Evolutionary conservation across 768 basidiomycete genomes (phyloP), one percentile per base, ranked within the genome.

Genomic region (Calocybe indica): DNA sequence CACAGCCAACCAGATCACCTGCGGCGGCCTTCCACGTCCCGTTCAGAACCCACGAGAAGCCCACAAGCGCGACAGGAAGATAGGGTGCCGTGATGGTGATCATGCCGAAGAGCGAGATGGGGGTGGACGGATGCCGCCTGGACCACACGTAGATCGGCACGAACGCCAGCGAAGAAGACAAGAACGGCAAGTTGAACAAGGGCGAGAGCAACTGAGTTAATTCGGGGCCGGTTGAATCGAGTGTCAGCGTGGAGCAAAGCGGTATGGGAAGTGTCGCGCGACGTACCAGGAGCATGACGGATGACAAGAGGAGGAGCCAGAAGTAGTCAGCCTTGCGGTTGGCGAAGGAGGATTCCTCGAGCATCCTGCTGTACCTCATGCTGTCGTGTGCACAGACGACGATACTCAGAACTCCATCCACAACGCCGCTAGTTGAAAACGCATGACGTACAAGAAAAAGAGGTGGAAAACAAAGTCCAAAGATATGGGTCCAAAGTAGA

Each of bases 61-160:
- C 86, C 14, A 97, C 88, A 32, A 98, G 83, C 0, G 92, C 92
- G 30, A 94, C 67, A 2, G 95, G 95, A 5, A 99, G 83, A 64
- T 99, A 97, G 0, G 95, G 92, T 0, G 95, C 95, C 0, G 91
- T 87, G 59, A 99, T 93, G 3, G 91, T 97, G 58, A 98, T 75
- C 28, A 98, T 72, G 7, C 95, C 95, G 57, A 99, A 96, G 11
- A 99, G 79, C 2, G 92, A 94, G 49, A 99, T 92, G n/a, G 92
- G 91, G 3, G 92, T 91, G 4, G 86, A 82, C 3, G 95, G 93
- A 62, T 99, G 95, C 14, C 93, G 78, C 45, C 95, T 74, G 12
- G 93, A 92, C 96, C 96, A 99, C 50, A 98, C 74, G 64, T 99
- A 99, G 36, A 97, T 96, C 3, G 95, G 88, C 2, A 95, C 90